Percentiles rank a stretch among this genome's conserved stretches.
phyloP scores from a whole-genome alignment of 441 rosid genomes.

The Populus hybrid region DNA sequence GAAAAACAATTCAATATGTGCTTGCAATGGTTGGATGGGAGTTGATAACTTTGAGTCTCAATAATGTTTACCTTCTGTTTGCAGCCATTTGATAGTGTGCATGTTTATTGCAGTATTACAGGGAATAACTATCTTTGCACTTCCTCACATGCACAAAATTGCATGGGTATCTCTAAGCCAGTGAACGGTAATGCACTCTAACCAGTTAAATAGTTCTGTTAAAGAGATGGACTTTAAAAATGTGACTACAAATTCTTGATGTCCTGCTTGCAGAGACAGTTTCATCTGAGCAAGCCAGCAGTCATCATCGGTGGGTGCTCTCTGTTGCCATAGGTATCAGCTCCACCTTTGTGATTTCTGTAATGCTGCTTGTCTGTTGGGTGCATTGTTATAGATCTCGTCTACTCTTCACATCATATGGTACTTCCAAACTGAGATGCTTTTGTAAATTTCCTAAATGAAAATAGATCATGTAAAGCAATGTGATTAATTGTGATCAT shows the following conservation, averaged over 20 bases:
- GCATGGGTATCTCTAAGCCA: conserved; percentile 46
- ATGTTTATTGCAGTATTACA: conserved; percentile 39
- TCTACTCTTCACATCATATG: conserved; percentile 51
- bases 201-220: conserved; percentile 3
- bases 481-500: conserved; percentile 13
- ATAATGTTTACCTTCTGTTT: conserved; percentile 5
- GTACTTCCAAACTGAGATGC: conserved; percentile 35
- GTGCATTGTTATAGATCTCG: conserved; percentile 80
- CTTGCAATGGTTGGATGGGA: not conserved
- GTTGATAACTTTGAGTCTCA: not conserved
- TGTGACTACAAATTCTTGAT: conserved; percentile 4
- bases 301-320: conserved; percentile 56
- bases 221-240: conserved; percentile 7
- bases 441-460: not conserved
- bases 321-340: conserved; percentile 61
- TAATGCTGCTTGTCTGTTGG: conserved; percentile 69
- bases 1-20: not conserved
- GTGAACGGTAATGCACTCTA: conserved; percentile 44
- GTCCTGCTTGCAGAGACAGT: conserved; percentile 38
- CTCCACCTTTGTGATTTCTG: conserved; percentile 59
- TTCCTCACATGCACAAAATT: conserved; percentile 45
- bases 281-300: conserved; percentile 31
- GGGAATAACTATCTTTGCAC: conserved; percentile 80
- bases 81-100: conserved; percentile 9
- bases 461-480: not conserved